Conservation (phyloP, 331 rosid species). For the Quercus phellos region DNA sequence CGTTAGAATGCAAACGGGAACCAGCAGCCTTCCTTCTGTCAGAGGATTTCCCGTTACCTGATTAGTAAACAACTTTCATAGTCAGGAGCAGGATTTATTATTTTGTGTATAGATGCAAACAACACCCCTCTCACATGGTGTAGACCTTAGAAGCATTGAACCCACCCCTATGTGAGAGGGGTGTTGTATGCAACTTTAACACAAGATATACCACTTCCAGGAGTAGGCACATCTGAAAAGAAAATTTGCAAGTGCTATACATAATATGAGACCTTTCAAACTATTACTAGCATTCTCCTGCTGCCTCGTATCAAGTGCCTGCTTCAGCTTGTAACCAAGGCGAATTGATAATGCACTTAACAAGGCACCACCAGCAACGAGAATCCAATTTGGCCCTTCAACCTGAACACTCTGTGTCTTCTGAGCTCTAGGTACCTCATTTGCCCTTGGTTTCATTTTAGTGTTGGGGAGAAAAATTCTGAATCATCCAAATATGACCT, state of each 20-base stretch:
- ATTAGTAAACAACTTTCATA: constrained; percentile 5
- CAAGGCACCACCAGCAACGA: constrained; percentile 91
- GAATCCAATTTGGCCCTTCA: constrained; percentile 77
- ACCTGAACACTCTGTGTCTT: constrained; percentile 39
- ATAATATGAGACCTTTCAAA: constrained; percentile 22
- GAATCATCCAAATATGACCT: constrained; percentile 40
- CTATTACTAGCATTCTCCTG: constrained; percentile 40
- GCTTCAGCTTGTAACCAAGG: constrained; percentile 84
- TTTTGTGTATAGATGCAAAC: too few species aligned
- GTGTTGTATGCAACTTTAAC: too few species aligned
- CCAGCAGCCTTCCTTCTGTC: constrained; percentile 49
- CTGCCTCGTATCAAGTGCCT: constrained; percentile 65
- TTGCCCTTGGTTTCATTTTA: constrained; percentile 65
- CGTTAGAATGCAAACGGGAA: constrained; percentile 48
- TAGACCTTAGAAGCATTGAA: too few species aligned
- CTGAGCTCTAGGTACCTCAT: constrained; percentile 50
- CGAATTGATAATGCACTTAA: constrained; percentile 80
- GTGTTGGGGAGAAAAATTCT: constrained; percentile 14
- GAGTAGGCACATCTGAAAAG: constrained; percentile 4
- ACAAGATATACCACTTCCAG: not conserved
- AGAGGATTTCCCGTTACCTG: constrained; percentile 59
- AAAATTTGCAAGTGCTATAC: not conserved
- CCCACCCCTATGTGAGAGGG: too few species aligned
- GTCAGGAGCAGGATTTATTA: constrained; percentile 15
- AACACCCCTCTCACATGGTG: too few species aligned